These are phyloP conservation scores for Bathelium albidoporum DNA, from an alignment of 495 filamentous ascomycete species.

Conservation along the genomic window DNA sequence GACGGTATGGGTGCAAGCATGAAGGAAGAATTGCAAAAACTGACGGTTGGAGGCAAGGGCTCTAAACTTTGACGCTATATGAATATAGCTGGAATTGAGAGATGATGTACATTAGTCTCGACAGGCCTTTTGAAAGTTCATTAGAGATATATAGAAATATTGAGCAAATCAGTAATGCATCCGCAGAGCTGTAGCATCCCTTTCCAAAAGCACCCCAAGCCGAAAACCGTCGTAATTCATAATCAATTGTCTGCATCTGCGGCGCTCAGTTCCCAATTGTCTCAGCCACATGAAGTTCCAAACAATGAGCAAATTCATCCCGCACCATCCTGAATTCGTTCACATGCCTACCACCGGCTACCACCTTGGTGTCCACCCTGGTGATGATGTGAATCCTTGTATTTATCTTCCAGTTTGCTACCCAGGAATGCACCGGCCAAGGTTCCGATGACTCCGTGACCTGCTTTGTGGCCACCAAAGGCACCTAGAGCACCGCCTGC, in stretches of 20 bases:
- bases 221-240: background rate
- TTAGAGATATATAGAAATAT: background rate
- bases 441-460: constrained; percentile 22
- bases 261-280: too few relatives aligned
- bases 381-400: constrained; percentile 20
- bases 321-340: too few relatives aligned
- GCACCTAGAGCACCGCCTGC: constrained; percentile 23
- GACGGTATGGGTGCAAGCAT: constrained; percentile 45
- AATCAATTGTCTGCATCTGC: background rate
- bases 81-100: background rate
- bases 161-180: background rate
- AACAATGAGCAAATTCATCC: too few relatives aligned
- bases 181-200: background rate
- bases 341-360: background rate
- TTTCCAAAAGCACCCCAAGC: background rate
- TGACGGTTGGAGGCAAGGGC: background rate
- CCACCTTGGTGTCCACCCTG: constrained; percentile 1
- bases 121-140: too few relatives aligned
- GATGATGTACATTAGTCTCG: too few relatives aligned
- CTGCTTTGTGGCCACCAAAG: constrained; percentile 27
- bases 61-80: background rate
- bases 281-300: too few relatives aligned
- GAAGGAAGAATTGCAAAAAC: background rate
- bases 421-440: constrained; percentile 28
- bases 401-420: constrained; percentile 31